phyloP scores from a whole-genome alignment of 352 stramenopile species.

The Globisporangium middletonii region DNA sequence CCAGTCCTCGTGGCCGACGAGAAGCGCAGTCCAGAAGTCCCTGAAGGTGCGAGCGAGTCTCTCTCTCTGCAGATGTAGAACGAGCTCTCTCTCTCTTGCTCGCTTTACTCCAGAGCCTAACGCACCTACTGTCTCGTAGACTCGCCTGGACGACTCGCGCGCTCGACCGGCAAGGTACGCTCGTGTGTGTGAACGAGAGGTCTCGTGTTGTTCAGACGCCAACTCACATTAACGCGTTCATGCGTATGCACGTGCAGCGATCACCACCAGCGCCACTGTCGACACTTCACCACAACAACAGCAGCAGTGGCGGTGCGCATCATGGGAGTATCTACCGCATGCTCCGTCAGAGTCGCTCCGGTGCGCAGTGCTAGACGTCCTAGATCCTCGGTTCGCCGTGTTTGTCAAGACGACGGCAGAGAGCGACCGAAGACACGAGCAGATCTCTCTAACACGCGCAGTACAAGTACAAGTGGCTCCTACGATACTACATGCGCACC shows the following conservation, averaged over 20 bases:
- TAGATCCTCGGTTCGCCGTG: background rate
- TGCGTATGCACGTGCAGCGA: background rate
- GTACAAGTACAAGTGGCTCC: too few relatives aligned
- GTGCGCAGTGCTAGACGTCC: background rate
- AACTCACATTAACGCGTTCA: background rate
- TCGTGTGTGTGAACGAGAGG: background rate
- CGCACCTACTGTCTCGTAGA: background rate
- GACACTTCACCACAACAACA: background rate
- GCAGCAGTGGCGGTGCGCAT: constrained; percentile 19
- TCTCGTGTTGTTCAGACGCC: background rate
- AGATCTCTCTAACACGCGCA: too few relatives aligned
- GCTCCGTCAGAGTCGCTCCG: constrained; percentile 21
- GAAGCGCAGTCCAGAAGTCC: constrained; percentile 20
- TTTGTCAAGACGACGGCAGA: too few relatives aligned
- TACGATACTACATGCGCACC: too few relatives aligned
- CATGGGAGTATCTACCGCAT: constrained; percentile 74
- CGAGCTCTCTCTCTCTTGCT: too few relatives aligned
- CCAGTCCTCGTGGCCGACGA: constrained; percentile 49
- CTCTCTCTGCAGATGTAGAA: background rate
- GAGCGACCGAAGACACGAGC: too few relatives aligned
- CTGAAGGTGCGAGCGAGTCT: constrained; percentile 8
- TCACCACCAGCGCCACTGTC: background rate
- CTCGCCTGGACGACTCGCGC: background rate
- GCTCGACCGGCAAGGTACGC: constrained; percentile 3
- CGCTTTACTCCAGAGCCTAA: too few relatives aligned